A percentile compares a stretch with the other conserved stretches of the same genome.
These are phyloP conservation scores for Albophoma yamanashiensis DNA, from an alignment of 2,329 filamentous ascomycete species.

Conservation along the genomic window DNA sequence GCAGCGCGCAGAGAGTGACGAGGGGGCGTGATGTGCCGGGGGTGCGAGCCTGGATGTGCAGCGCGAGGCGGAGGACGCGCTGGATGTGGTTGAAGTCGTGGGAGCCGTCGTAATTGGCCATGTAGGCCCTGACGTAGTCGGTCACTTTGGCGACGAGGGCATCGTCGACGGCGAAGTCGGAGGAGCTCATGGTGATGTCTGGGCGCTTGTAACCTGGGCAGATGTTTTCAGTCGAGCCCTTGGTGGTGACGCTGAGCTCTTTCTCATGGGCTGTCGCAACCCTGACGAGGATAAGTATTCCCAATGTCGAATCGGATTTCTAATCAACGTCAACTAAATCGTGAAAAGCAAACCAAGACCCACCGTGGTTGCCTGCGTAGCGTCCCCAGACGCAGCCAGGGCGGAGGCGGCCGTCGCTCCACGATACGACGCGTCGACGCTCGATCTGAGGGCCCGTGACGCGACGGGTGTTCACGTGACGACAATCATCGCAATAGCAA, in stretches of 20 bases:
- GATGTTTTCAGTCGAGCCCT: not conserved
- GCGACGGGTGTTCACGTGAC: not conserved
- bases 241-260: not conserved
- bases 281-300: not conserved
- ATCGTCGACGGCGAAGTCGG: constrained; percentile 18
- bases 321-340: not conserved
- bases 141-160: constrained; percentile 46
- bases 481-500: not conserved
- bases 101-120: constrained; percentile 70
- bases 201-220: not conserved
- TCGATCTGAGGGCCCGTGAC: not conserved
- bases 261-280: not conserved
- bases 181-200: constrained; percentile 10
- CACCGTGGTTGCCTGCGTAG: not conserved
- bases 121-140: constrained; percentile 58
- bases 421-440: not conserved
- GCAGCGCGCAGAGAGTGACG: constrained; percentile 59
- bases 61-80: constrained; percentile 66
- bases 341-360: not conserved
- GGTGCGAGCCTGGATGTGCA: constrained; percentile 48
- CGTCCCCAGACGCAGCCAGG: not conserved
- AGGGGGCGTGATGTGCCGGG: constrained; percentile 27
- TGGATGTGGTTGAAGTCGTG: constrained; percentile 82
- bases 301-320: not conserved
- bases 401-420: not conserved